These are phyloP conservation scores for Flaveria linearis DNA, from an alignment of 129 eudicot species.

Conservation along the genomic window DNA sequence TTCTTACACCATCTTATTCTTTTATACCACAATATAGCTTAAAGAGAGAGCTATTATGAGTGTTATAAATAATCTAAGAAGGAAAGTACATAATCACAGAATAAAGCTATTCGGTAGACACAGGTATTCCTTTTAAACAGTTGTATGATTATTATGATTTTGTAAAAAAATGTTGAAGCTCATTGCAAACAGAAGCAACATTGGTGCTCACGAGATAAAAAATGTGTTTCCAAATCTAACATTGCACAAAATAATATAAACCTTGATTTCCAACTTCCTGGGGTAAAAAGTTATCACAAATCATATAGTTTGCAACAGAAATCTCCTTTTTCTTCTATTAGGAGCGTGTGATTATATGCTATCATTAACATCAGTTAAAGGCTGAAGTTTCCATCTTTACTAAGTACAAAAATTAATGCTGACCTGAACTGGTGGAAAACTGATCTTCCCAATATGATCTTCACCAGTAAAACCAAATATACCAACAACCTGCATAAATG, in stretches of 20 bases:
- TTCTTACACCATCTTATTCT: neutral
- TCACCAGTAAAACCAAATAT: constrained; percentile 91
- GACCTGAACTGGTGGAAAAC: constrained; percentile 94
- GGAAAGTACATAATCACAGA: neutral
- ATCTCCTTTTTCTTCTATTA: neutral
- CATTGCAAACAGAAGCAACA: neutral
- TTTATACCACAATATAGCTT: neutral
- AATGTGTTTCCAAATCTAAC: neutral
- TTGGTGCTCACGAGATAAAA: neutral
- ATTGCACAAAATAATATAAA: neutral
- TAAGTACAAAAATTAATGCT: neutral
- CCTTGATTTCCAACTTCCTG: neutral
- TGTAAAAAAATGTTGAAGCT: neutral
- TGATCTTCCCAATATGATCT: constrained; percentile 91
- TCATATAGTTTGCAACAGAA: neutral
- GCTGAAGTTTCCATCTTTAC: neutral
- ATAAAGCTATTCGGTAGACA: neutral
- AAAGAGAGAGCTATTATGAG: neutral
- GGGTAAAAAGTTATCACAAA: neutral
- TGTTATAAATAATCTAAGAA: neutral
- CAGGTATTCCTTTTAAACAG: neutral
- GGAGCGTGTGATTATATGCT: neutral
- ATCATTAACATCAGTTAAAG: neutral
- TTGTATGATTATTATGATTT: neutral
- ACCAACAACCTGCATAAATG: constrained; percentile 64